Evolutionary conservation across 2,329 filamentous ascomycete species (phyloP).

Genomic region (Colletotrichum spinosum): DNA sequence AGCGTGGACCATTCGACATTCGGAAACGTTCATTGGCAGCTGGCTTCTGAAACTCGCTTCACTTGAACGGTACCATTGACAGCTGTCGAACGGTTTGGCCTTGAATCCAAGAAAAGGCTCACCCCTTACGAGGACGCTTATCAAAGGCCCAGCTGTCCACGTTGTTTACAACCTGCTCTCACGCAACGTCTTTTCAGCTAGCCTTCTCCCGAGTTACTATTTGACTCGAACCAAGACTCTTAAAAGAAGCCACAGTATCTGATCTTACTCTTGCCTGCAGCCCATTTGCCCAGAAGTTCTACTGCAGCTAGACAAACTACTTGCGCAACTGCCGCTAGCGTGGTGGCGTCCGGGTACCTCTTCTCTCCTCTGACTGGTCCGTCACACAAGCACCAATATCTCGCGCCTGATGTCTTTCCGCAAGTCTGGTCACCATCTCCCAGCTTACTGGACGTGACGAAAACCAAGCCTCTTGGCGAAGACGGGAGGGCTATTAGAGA

Average conservation of each 20-base stretch:
- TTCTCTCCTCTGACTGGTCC: not conserved
- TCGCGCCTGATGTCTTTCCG: slow-evolving; percentile 4
- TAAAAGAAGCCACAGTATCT: not conserved
- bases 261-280: not conserved
- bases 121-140: not conserved
- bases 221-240: no score
- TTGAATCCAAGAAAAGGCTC: no score
- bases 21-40: not conserved
- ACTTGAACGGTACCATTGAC: slow-evolving; percentile 12
- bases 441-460: slow-evolving; percentile 18
- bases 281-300: slow-evolving; percentile 9
- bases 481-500: not conserved
- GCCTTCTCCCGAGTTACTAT: no score
- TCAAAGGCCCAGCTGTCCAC: not conserved
- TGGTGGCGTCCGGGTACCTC: slow-evolving; percentile 28
- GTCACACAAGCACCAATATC: slow-evolving; percentile 23
- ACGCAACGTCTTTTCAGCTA: no score
- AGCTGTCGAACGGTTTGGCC: slow-evolving; percentile 8
- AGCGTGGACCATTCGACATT: slow-evolving; percentile 23
- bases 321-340: slow-evolving; percentile 33
- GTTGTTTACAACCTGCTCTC: no score
- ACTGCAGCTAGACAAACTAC: not conserved
- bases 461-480: slow-evolving; percentile 14
- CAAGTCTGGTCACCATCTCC: slow-evolving; percentile 1
- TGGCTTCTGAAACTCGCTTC: slow-evolving; percentile 10